Evolutionary conservation across 164 flowering plant genomes (phyloP).

Genomic region (Saururus chinensis): DNA sequence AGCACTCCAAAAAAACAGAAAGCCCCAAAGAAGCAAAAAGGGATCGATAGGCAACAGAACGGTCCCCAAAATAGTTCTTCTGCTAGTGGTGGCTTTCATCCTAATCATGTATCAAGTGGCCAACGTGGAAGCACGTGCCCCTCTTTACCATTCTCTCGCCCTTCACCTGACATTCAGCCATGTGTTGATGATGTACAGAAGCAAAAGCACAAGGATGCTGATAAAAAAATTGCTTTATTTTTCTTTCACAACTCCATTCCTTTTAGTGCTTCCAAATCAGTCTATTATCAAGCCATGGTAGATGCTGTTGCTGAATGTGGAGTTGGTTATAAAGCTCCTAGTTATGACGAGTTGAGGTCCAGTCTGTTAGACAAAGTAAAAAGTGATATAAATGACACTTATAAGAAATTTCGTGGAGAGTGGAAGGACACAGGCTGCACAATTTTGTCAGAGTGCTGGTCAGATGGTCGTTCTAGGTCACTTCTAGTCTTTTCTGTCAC

Average conservation of each 20-base stretch:
- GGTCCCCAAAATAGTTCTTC: constrained; percentile 58
- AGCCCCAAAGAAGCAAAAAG: constrained; percentile 35
- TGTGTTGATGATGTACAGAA: constrained; percentile 33
- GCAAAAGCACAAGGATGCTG: constrained; percentile 46
- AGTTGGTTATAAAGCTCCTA: constrained; percentile 51
- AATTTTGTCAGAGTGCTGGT: constrained; percentile 48
- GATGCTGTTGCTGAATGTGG: constrained; percentile 60
- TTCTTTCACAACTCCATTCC: constrained; percentile 59
- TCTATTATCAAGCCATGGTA: constrained; percentile 59
- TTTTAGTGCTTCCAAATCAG: constrained; percentile 51
- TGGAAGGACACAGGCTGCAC: constrained; percentile 70
- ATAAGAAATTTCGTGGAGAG: constrained; percentile 31
- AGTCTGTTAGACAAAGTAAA: constrained; percentile 45
- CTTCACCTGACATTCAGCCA: constrained; percentile 33
- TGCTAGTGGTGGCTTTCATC: constrained; percentile 48
- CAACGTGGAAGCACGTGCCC: constrained; percentile 51
- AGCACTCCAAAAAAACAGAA: constrained; percentile 56
- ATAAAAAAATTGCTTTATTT: constrained; percentile 47
- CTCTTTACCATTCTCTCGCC: constrained; percentile 37
- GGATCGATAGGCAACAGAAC: constrained; percentile 24
- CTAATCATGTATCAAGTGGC: constrained; percentile 46
- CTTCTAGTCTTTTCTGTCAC: constrained; percentile 41
- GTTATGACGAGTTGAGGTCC: constrained; percentile 40
- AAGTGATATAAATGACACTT: constrained; percentile 33
- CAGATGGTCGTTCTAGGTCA: constrained; percentile 39